Conservation (phyloP, 768 basidiomycete species). For the Serpula lacrymans region DNA sequence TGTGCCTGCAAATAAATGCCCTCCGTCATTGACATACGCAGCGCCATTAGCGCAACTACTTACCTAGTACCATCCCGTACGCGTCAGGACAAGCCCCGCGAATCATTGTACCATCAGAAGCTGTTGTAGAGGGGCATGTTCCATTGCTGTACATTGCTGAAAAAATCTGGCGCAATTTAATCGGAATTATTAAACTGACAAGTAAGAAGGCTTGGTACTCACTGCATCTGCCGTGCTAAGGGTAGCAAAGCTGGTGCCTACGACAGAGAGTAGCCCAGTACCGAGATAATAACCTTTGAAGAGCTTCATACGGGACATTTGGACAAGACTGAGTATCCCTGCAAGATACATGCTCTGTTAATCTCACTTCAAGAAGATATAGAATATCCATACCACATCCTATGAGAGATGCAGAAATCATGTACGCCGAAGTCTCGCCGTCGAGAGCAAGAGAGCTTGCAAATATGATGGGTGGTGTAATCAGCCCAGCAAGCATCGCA, state of each 20-base stretch:
- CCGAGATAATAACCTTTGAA: constrained; percentile 66
- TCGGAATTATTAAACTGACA: not conserved
- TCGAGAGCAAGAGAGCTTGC: constrained; percentile 61
- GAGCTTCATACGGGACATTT: constrained; percentile 69
- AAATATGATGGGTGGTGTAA: constrained; percentile 83
- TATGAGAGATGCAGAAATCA: constrained; percentile 80
- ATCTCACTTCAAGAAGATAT: not conserved
- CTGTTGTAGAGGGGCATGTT: constrained; percentile 61
- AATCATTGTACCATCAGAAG: constrained; percentile 55
- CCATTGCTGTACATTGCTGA: constrained; percentile 74
- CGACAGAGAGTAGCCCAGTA: constrained; percentile 78
- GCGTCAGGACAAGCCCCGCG: constrained; percentile 72
- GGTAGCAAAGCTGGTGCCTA: constrained; percentile 79
- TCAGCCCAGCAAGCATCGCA: constrained; percentile 80
- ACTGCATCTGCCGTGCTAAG: constrained; percentile 71
- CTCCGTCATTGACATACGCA: too few species aligned
- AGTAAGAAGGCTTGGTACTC: constrained; percentile 14
- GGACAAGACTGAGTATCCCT: constrained; percentile 75
- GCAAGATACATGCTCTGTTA: not conserved
- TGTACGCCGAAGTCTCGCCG: constrained; percentile 57
- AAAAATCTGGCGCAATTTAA: constrained; percentile 51
- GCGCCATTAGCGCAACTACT: constrained; percentile 9
- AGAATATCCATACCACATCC: constrained; percentile 62
- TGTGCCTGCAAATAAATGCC: constrained; percentile 57
- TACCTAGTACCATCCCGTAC: constrained; percentile 74